These are phyloP conservation scores for Sporothrix pallida DNA, from an alignment of 2,329 filamentous ascomycete genomes.

Conservation along the genomic window DNA sequence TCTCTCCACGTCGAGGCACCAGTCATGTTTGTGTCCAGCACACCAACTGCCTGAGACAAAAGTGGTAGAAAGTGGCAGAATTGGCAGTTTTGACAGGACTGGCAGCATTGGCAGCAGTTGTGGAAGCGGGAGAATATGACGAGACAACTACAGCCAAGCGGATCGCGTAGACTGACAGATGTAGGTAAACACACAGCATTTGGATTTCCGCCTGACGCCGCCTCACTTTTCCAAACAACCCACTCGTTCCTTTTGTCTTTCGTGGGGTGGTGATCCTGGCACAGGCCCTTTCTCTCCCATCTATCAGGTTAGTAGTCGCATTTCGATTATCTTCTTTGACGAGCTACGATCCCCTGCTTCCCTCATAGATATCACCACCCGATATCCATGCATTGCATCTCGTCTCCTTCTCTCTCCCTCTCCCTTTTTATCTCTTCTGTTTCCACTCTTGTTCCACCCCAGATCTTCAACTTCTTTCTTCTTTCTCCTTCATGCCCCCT, in stretches of 20 bases:
- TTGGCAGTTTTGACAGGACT: constrained; percentile 1
- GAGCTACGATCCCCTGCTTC: neutral
- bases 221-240: constrained; percentile 7
- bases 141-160: constrained; percentile 9
- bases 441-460: constrained; percentile 31
- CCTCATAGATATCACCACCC: constrained; percentile 6
- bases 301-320: constrained; percentile 23
- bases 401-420: neutral
- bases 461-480: neutral
- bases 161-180: constrained; percentile 32
- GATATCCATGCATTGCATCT: neutral
- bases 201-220: constrained; percentile 31
- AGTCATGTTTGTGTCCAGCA: constrained; percentile 32
- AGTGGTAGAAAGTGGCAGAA: neutral
- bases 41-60: constrained; percentile 26
- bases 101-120: neutral
- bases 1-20: constrained; percentile 25
- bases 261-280: constrained; percentile 15
- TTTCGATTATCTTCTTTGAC: constrained; percentile 3
- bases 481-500: constrained; percentile 33
- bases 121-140: constrained; percentile 4
- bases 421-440: constrained; percentile 27
- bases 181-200: constrained; percentile 28
- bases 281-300: neutral
- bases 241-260: neutral